A percentile compares a stretch with the other conserved stretches of the same genome.
These are phyloP conservation scores for Rhypophila decipiens DNA, from an alignment of 495 filamentous ascomycete species.

Conservation along the genomic window DNA sequence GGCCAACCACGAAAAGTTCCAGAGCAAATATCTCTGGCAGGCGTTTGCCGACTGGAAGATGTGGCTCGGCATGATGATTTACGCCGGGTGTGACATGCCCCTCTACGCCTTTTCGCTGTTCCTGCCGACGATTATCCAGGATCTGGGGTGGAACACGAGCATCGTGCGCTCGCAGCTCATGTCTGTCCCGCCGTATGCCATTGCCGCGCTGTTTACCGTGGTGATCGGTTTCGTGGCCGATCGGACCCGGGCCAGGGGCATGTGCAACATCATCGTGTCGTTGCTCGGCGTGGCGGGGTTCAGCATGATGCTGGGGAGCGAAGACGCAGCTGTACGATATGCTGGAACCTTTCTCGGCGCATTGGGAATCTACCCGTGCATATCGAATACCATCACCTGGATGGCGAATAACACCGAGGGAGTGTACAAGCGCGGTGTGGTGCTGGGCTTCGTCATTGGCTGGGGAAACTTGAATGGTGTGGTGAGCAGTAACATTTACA, in stretches of 20 bases:
- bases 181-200: constrained; percentile 84
- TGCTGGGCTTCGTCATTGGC: constrained; percentile 79
- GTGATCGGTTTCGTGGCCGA: constrained; percentile 73
- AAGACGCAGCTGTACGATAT: constrained; percentile 62
- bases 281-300: constrained; percentile 74
- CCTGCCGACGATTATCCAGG: constrained; percentile 74
- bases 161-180: constrained; percentile 70
- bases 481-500: constrained; percentile 67
- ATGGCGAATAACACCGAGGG: constrained; percentile 85
- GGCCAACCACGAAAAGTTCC: constrained; percentile 74
- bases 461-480: constrained; percentile 93
- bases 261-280: constrained; percentile 72
- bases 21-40: constrained; percentile 67
- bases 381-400: constrained; percentile 91
- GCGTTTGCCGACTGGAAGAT: constrained; percentile 85
- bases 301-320: constrained; percentile 61
- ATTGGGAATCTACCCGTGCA: constrained; percentile 84
- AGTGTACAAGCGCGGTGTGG: constrained; percentile 85
- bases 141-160: constrained; percentile 58
- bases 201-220: constrained; percentile 71
- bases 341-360: constrained; percentile 81
- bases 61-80: constrained; percentile 67
- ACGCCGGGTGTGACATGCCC: constrained; percentile 68
- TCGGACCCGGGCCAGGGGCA: constrained; percentile 65
- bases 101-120: constrained; percentile 92